These are phyloP conservation scores for Laburnicola sp. DNA, from an alignment of 2,329 filamentous ascomycete species.

Conservation along the genomic window DNA sequence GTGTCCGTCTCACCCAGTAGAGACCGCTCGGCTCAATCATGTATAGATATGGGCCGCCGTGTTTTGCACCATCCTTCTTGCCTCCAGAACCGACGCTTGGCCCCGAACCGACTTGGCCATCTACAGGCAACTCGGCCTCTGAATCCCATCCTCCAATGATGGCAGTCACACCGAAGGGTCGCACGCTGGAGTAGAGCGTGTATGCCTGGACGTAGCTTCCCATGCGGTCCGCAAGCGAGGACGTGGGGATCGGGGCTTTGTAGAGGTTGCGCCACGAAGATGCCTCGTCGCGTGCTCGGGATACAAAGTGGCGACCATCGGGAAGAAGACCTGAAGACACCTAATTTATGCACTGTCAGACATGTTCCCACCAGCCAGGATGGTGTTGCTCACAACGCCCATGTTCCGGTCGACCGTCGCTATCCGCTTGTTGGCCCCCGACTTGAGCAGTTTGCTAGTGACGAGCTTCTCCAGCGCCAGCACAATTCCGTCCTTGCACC, in stretches of 20 bases:
- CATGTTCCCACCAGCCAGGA: too few relatives aligned
- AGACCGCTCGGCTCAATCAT: conserved; percentile 98
- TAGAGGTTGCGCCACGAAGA: conserved; percentile 88
- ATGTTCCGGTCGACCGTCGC: conserved; percentile 91
- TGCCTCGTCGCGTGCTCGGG: conserved; percentile 91
- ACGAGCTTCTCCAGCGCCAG: conserved; percentile 96
- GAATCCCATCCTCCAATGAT: conserved; percentile 94
- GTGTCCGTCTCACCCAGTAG: conserved; percentile 70
- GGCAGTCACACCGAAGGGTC: conserved; percentile 93
- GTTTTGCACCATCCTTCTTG: conserved; percentile 72
- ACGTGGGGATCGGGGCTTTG: conserved; percentile 89
- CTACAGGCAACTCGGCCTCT: conserved; percentile 80
- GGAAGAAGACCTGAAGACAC: conserved; percentile 93
- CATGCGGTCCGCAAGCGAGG: conserved; percentile 88
- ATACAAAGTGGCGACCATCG: conserved; percentile 92
- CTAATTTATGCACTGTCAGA: conserved; percentile 51
- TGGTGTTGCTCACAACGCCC: conserved; percentile 71
- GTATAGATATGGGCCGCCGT: conserved; percentile 91
- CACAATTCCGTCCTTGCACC: conserved; percentile 96
- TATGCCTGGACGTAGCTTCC: conserved; percentile 96
- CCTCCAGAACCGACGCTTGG: conserved; percentile 80
- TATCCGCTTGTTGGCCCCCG: conserved; percentile 95
- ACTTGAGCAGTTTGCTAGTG: conserved; percentile 91
- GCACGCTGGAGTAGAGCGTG: conserved; percentile 94
- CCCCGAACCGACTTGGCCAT: conserved; percentile 85